Base-by-base conservation (phyloP, 495 filamentous ascomycete species). In the Baudoinia panamericana region DNA sequence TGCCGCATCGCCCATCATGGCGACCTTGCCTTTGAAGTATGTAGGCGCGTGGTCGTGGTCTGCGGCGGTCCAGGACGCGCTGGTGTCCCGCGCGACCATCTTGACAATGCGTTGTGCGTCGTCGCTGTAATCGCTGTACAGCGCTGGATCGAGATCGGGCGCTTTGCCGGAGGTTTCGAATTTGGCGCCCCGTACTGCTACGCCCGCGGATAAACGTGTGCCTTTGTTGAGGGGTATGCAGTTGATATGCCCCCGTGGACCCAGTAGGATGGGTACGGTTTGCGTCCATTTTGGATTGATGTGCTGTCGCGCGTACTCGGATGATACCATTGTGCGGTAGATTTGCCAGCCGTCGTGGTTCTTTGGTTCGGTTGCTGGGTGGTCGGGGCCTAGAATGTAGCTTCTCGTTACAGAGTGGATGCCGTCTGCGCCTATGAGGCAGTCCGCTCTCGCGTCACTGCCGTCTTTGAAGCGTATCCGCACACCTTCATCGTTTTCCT, bases 291-390 rank as follows among this genome's bases (percentile, higher is more conserved):
- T 46, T 5, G 36, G 36, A 22, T 46, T 34, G 43, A 46, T 46
- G 30, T 40, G 36, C 17, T 40, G 26, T 12, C 16, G 21, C 5
- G 43, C 43, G 43, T 17, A 39, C 10, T 39, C 36, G 9, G 43
- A n/a, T 7, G 56, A 24, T 3, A 70, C 51, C 31, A 67, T 46
- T 2, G 63, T 62, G 10, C 64, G 59, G 48, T 63, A 68, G 20
- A 65, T 59, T 50, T 62, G 53, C 56, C 59, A 66, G 31, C 60
- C 42, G 34, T 63, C 60, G 39, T 61, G 58, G 50, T 63, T 63
- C 11, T 32, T 39, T 11, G 66, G 58, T 18, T 36, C n/a, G 4
- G 55, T 51, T 17, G 63, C 62, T 3, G 60, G 58, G 36, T 66
- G 61, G 22, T 57, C 40, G 21, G 51, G 27, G 0, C 63, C 61